Base-by-base conservation (phyloP, 106 monocot genomes). In the Alisma plantagoaquatica region DNA sequence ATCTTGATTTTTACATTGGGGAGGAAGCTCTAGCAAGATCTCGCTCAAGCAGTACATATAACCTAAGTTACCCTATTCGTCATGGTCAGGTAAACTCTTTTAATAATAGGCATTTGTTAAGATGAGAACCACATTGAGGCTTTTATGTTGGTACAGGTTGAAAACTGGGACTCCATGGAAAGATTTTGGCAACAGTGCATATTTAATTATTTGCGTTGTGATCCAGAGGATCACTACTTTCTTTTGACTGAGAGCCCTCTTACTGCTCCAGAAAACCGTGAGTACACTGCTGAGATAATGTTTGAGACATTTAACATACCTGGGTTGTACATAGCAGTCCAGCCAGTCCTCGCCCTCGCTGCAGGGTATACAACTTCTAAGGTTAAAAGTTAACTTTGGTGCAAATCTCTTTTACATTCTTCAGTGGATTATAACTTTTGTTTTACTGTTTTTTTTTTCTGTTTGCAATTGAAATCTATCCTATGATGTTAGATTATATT, bases 101-200 rank as follows among this genome's bases (percentile, higher is more conserved):
- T n/a, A n/a, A n/a, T n/a, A n/a, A n/a, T n/a, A n/a, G n/a, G n/a
- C n/a, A n/a, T n/a, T n/a, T n/a, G n/a, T n/a, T n/a, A n/a, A n/a
- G n/a, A n/a, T n/a, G n/a, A n/a, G n/a, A n/a, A n/a, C n/a, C n/a
- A 20, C 0, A 27, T 63, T 26, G 9, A 14, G 17, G 15, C 27
- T 30, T 42, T 10, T 31, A 24, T 7, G 20, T 30, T 26, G 31
- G 27, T 69, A 21, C 74, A 90, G 90, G 90, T 84, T 41, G 90
- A 81, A 47, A 84, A 91, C 53, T 84, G 90, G 90, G 90, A 91
- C 66, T 53, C 90, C 21, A 84, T 91, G 90, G 90, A 91, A 65
- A 84, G 74, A 72, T 79, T 91, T 46, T 84, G 90, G 90, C 90
- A 91, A 49, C 84, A 84, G 30, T 84, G 90, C 43, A 84, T 91